A percentile compares a stretch with the other conserved stretches of the same genome.
Evolutionary conservation across 2,329 filamentous ascomycete genomes (phyloP).

Genomic region (Talaromyces sp.): DNA sequence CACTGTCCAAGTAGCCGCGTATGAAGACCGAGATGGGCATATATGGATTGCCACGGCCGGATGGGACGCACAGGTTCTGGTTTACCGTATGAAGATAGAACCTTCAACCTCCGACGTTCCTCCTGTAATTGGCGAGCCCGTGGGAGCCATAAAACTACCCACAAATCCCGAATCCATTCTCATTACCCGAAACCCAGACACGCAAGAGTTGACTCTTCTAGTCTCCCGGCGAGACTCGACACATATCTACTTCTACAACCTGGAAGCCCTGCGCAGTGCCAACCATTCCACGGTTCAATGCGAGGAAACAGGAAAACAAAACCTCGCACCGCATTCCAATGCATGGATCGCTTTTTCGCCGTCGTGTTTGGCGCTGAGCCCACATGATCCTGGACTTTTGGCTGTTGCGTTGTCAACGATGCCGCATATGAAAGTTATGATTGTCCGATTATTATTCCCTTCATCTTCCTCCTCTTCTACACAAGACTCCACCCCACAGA

Average conservation of each 20-base stretch:
- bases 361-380: slow-evolving; percentile 51
- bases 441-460: slow-evolving; percentile 54
- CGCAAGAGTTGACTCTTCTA: slow-evolving; percentile 44
- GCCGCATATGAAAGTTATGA: slow-evolving; percentile 59
- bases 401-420: slow-evolving; percentile 57
- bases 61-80: slow-evolving; percentile 54
- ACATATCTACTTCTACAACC: slow-evolving; percentile 52
- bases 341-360: slow-evolving; percentile 62
- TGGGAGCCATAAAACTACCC: slow-evolving; percentile 25
- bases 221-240: slow-evolving; percentile 55
- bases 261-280: slow-evolving; percentile 1
- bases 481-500: neutral
- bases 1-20: slow-evolving; percentile 47
- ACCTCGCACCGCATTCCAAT: slow-evolving; percentile 58
- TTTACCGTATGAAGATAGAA: slow-evolving; percentile 39
- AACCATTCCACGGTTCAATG: slow-evolving; percentile 19
- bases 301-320: slow-evolving; percentile 51
- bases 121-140: slow-evolving; percentile 21
- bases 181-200: slow-evolving; percentile 49
- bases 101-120: neutral
- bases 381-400: slow-evolving; percentile 49
- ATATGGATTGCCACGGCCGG: slow-evolving; percentile 53
- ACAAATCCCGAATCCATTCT: slow-evolving; percentile 55
- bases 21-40: slow-evolving; percentile 22
- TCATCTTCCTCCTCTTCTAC: slow-evolving; percentile 2